Evolutionary conservation across 208 protist species (phyloP).

Genomic region (Angomonas desouzai): DNA sequence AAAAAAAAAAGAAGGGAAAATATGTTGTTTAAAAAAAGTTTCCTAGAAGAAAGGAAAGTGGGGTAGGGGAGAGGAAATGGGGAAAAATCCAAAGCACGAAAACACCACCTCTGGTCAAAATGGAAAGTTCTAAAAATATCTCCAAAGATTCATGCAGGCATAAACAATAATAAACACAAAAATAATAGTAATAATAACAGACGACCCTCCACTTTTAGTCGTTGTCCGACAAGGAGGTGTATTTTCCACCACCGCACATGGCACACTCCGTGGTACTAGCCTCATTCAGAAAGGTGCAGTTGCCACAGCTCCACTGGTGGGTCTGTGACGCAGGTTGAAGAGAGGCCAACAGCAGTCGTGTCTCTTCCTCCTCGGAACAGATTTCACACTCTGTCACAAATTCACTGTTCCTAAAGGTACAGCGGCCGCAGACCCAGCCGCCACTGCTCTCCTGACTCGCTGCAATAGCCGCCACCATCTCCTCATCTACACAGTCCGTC

Average conservation of each 20-base stretch:
- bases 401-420: constrained; percentile 23
- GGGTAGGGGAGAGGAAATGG: not conserved
- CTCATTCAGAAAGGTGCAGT: constrained; percentile 3
- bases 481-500: not conserved
- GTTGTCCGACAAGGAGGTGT: not conserved
- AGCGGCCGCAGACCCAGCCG: constrained; percentile 36
- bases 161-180: not conserved
- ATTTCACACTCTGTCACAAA: not conserved
- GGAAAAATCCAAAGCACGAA: constrained; percentile 3
- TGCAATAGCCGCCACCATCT: no score
- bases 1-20: not conserved
- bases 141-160: not conserved
- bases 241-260: not conserved
- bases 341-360: not conserved
- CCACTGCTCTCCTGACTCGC: not conserved
- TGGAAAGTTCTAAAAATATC: not conserved
- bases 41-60: not conserved
- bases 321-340: not conserved
- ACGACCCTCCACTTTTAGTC: not conserved
- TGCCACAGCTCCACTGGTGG: not conserved
- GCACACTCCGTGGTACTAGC: not conserved
- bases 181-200: constrained; percentile 5
- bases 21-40: not conserved
- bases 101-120: not conserved
- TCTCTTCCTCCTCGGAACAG: constrained; percentile 10